These are phyloP conservation scores for Amborella trichopoda DNA, from an alignment of 164 flowering plant genomes.

Conservation along the genomic window DNA sequence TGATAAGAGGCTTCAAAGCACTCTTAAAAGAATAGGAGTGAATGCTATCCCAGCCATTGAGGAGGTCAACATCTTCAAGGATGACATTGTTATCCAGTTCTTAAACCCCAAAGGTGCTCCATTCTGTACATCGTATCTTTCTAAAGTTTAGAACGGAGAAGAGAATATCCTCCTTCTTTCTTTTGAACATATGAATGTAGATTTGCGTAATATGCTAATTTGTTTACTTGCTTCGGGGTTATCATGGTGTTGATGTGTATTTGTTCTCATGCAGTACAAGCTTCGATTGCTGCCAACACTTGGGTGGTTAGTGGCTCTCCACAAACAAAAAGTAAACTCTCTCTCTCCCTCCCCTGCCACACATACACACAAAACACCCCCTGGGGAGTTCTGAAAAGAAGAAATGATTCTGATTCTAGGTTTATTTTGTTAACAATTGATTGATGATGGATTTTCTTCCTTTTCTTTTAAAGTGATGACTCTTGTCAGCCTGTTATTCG, in stretches of 20 bases:
- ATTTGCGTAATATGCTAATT: background rate
- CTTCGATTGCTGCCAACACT: slow-evolving; percentile 82
- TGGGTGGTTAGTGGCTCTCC: slow-evolving; percentile 96
- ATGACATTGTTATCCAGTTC: slow-evolving; percentile 54
- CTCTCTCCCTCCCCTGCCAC: background rate
- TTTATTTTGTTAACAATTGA: too few species aligned
- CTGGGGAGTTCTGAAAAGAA: too few species aligned
- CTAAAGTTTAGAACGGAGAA: background rate
- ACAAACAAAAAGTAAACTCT: slow-evolving; percentile 57
- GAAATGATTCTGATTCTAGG: too few species aligned
- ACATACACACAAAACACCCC: too few species aligned
- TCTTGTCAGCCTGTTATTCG: too few species aligned
- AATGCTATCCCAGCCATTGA: slow-evolving; percentile 57
- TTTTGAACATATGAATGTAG: background rate
- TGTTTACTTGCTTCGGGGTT: background rate
- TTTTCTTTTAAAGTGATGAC: too few species aligned
- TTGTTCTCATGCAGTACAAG: slow-evolving; percentile 59
- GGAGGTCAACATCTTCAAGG: slow-evolving; percentile 65
- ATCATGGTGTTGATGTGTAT: background rate
- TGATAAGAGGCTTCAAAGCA: slow-evolving; percentile 91
- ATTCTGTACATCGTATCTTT: background rate
- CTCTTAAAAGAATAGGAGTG: slow-evolving; percentile 78
- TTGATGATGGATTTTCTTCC: too few species aligned
- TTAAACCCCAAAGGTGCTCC: slow-evolving; percentile 43
- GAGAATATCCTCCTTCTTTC: background rate